Percentiles rank a stretch among this genome's conserved stretches.
These are phyloP conservation scores for Dioscorea alata DNA, from an alignment of 106 monocot species.

Conservation along the genomic window DNA sequence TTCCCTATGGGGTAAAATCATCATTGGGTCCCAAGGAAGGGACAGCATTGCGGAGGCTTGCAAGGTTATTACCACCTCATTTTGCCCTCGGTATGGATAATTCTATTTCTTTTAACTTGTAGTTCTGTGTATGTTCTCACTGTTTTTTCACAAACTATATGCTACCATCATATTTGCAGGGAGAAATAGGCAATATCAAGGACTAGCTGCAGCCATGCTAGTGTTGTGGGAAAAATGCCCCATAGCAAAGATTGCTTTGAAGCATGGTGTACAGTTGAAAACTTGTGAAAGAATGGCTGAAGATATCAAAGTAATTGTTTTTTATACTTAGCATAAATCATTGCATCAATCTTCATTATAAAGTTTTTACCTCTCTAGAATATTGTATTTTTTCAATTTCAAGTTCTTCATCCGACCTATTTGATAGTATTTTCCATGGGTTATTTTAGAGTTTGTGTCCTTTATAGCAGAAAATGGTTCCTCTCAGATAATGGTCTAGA, in stretches of 20 bases:
- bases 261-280: conserved; percentile 92
- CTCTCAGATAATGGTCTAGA: no score
- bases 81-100: conserved; percentile 74
- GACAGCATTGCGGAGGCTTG: conserved; percentile 71
- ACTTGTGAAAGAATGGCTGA: conserved; percentile 95
- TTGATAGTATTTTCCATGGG: no score
- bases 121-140: neutral
- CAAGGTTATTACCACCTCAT: conserved; percentile 84
- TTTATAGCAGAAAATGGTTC: no score
- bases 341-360: no score
- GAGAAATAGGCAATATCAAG: conserved; percentile 93
- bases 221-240: conserved; percentile 93
- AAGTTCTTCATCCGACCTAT: no score
- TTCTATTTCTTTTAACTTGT: conserved; percentile 1
- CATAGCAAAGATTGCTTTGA: conserved; percentile 89
- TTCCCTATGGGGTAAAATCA: conserved; percentile 75
- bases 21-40: conserved; percentile 65
- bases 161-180: conserved; percentile 29
- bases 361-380: no score
- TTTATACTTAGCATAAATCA: no score
- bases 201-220: conserved; percentile 73
- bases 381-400: no score
- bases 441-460: no score
- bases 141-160: neutral
- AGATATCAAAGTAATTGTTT: conserved; percentile 68